Evolutionary conservation across 2,329 filamentous ascomycete species (phyloP).

Genomic region (Allantophomopsis cytisporea): DNA sequence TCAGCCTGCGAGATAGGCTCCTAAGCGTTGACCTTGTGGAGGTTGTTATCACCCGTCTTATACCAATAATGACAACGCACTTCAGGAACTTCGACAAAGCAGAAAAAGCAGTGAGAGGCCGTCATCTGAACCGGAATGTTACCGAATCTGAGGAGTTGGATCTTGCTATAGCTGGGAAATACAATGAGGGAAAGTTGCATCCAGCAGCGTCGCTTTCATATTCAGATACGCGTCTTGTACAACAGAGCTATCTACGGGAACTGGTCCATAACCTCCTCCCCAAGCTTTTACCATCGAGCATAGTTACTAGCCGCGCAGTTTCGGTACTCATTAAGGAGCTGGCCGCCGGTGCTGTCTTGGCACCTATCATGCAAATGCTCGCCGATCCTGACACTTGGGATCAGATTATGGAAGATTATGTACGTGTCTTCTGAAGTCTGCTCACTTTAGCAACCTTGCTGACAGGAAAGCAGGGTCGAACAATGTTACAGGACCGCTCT

Average conservation of each 20-base stretch:
- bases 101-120: constrained; percentile 74
- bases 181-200: constrained; percentile 77
- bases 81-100: constrained; percentile 85
- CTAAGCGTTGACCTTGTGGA: constrained; percentile 72
- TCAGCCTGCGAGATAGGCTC: constrained; percentile 58
- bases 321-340: constrained; percentile 76
- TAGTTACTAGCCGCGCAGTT: constrained; percentile 71
- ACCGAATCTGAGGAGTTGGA: constrained; percentile 96
- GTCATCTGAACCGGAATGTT: constrained; percentile 74
- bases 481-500: constrained; percentile 86
- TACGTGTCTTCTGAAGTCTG: constrained; percentile 11
- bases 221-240: constrained; percentile 69
- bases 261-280: constrained; percentile 63
- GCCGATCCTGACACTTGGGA: constrained; percentile 97
- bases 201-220: constrained; percentile 72
- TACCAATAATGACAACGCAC: constrained; percentile 80
- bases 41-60: constrained; percentile 64
- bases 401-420: constrained; percentile 81
- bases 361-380: constrained; percentile 65
- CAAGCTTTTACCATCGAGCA: constrained; percentile 55
- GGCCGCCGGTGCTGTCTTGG: constrained; percentile 81
- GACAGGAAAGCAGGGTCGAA: constrained; percentile 43
- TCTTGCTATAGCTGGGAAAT: constrained; percentile 89
- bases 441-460: constrained; percentile 1
- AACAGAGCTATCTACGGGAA: constrained; percentile 78